phyloP scores from a whole-genome alignment of 371 early-diverging fungal species.

The Phascolomyces articulosus region DNA sequence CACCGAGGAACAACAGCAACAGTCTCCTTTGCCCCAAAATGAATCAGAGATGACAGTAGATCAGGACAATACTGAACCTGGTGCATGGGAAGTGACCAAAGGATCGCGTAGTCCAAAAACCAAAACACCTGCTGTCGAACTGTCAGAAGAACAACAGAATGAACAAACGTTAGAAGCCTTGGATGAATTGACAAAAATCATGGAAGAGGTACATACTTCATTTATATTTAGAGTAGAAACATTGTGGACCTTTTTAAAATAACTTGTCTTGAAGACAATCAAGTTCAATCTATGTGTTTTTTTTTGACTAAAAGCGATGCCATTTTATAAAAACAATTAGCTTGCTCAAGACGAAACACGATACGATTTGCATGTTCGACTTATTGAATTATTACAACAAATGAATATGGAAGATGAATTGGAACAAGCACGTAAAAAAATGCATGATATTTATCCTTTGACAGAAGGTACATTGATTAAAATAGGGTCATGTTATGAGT shows the following conservation, averaged over 20 bases:
- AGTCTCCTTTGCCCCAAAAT: background rate
- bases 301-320: too few species aligned
- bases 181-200: constrained; percentile 27
- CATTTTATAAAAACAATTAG: constrained; percentile 10
- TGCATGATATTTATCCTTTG: constrained; percentile 64
- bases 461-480: constrained; percentile 69
- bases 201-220: constrained; percentile 37
- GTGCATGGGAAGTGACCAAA: constrained; percentile 9
- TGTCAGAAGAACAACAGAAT: background rate
- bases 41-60: background rate
- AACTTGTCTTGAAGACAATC: too few species aligned
- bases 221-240: too few species aligned
- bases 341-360: constrained; percentile 29
- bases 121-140: background rate
- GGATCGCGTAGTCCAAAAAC: background rate
- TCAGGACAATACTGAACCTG: constrained; percentile 3
- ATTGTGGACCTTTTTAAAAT: too few species aligned
- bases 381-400: constrained; percentile 30
- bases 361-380: constrained; percentile 38
- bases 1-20: background rate
- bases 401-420: constrained; percentile 44
- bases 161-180: constrained; percentile 22
- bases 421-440: constrained; percentile 50
- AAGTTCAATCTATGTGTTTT: background rate
- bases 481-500: too few species aligned